Conservation (phyloP, 352 stramenopile genomes). For the Globisporangium iwayamae region DNA sequence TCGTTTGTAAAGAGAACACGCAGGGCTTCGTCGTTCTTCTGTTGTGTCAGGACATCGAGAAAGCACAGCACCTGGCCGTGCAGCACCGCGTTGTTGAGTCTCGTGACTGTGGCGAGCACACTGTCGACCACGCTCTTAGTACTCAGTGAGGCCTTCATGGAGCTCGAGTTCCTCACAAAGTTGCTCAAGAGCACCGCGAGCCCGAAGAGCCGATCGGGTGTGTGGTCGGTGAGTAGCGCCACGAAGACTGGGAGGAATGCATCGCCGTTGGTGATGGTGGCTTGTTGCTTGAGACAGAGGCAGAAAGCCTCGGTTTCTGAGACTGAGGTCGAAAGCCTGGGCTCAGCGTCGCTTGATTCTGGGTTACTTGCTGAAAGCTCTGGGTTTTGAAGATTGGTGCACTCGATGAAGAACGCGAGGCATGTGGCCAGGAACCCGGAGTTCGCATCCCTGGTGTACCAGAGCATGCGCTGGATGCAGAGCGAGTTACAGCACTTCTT, state of each 20-base stretch:
- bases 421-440: slow-evolving; percentile 29
- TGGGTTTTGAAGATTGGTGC: not conserved
- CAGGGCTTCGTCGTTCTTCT: slow-evolving; percentile 48
- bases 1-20: slow-evolving; percentile 38
- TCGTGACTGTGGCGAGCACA: slow-evolving; percentile 29
- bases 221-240: slow-evolving; percentile 39
- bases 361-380: not conserved
- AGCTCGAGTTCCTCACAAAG: slow-evolving; percentile 27
- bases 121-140: slow-evolving; percentile 27
- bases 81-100: slow-evolving; percentile 29
- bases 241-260: slow-evolving; percentile 25
- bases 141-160: slow-evolving; percentile 35
- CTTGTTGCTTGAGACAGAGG: slow-evolving; percentile 25
- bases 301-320: slow-evolving; percentile 24
- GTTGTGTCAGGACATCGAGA: slow-evolving; percentile 38
- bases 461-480: slow-evolving; percentile 28
- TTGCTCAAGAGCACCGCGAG: slow-evolving; percentile 40
- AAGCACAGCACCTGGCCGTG: slow-evolving; percentile 50
- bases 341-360: not conserved
- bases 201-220: slow-evolving; percentile 36
- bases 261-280: not conserved
- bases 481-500: slow-evolving; percentile 20
- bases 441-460: slow-evolving; percentile 29
- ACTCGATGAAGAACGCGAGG: slow-evolving; percentile 40
- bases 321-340: not conserved